Evolutionary conservation across 2,329 filamentous ascomycete species (phyloP).

Genomic region (Simplicillium aogashimaense): DNA sequence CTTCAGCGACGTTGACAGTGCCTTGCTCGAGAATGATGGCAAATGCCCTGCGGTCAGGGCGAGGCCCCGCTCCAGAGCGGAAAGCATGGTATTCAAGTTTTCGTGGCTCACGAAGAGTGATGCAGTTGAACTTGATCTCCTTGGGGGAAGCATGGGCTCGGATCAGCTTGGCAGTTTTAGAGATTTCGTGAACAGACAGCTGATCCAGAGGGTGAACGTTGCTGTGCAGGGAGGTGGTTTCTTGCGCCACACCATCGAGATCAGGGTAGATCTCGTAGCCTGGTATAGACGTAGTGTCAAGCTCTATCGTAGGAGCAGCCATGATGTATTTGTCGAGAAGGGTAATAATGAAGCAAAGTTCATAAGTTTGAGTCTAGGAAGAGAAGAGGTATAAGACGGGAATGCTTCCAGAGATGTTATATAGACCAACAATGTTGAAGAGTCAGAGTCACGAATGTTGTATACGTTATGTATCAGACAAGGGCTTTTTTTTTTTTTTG

Average conservation of each 20-base stretch:
- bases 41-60: slow-evolving; percentile 38
- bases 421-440: not conserved
- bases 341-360: not conserved
- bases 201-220: slow-evolving; percentile 34
- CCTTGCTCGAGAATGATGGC: slow-evolving; percentile 35
- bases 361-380: not conserved
- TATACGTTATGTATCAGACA: no score
- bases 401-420: slow-evolving; percentile 1
- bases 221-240: slow-evolving; percentile 22
- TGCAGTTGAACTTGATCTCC: slow-evolving; percentile 44
- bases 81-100: slow-evolving; percentile 56
- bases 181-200: slow-evolving; percentile 44
- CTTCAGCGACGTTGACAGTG: slow-evolving; percentile 32
- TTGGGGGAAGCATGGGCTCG: slow-evolving; percentile 23
- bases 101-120: slow-evolving; percentile 55
- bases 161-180: slow-evolving; percentile 37
- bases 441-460: not conserved
- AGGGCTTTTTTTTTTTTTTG: no score
- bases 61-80: slow-evolving; percentile 35
- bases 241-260: slow-evolving; percentile 28
- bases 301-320: slow-evolving; percentile 10
- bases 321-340: slow-evolving; percentile 6
- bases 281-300: slow-evolving; percentile 31
- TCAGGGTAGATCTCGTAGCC: slow-evolving; percentile 30
- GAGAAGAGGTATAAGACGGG: not conserved